Conservation (phyloP, 2,329 filamentous ascomycete species). For the Monilinia fructigena region DNA sequence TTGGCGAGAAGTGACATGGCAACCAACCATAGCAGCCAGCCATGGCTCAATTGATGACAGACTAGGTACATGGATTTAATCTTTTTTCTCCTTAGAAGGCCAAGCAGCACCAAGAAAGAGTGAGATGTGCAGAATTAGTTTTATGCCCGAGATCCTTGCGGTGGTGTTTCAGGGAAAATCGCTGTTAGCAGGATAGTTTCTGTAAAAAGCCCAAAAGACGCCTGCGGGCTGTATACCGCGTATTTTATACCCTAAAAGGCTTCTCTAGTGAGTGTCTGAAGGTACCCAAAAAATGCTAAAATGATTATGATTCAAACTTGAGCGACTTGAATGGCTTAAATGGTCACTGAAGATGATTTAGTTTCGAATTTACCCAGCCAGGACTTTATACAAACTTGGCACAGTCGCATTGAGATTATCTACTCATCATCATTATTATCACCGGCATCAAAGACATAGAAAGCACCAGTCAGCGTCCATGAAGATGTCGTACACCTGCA, state of each 20-base stretch:
- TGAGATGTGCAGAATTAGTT: background rate
- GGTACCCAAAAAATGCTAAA: background rate
- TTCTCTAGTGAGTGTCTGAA: background rate
- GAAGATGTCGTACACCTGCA: constrained; percentile 12
- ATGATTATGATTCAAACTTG: background rate
- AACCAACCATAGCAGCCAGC: background rate
- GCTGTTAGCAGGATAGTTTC: constrained; percentile 17
- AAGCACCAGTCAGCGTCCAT: constrained; percentile 5
- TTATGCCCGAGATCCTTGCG: constrained; percentile 12
- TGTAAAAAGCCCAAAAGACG: constrained; percentile 15
- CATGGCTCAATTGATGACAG: constrained; percentile 5
- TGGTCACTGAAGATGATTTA: background rate
- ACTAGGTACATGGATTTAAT: constrained; percentile 20
- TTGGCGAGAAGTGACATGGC: background rate
- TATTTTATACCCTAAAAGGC: background rate
- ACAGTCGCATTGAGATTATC: constrained; percentile 3
- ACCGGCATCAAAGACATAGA: background rate
- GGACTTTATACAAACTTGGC: constrained; percentile 8
- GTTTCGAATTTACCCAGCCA: background rate
- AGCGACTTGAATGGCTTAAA: background rate
- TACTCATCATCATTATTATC: background rate
- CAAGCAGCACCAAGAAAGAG: background rate
- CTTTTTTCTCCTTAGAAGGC: background rate
- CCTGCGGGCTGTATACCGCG: background rate
- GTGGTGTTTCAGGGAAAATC: constrained; percentile 14